Percentiles rank a stretch among this genome's conserved stretches.
Evolutionary conservation across 2,329 filamentous ascomycete species (phyloP).

Genomic region (Aspergillus tanneri): DNA sequence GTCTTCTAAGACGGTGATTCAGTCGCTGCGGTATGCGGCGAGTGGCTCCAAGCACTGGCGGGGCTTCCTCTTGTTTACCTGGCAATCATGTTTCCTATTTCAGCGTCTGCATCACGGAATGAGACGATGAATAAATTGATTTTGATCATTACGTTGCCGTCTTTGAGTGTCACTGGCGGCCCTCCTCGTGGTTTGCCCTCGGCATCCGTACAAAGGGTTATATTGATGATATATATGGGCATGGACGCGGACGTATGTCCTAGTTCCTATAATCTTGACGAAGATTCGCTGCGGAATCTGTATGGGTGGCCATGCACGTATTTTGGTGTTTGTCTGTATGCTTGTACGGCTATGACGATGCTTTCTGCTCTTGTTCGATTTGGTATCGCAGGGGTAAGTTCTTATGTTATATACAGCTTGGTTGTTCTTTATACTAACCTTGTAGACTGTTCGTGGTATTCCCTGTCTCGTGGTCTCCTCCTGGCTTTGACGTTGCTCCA

Average conservation of each 20-base stretch:
- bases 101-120: slow-evolving; percentile 12
- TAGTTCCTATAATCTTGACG: too few relatives aligned
- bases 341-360: slow-evolving; percentile 7
- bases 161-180: slow-evolving; percentile 10
- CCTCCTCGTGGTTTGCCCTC: slow-evolving; percentile 11
- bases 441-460: slow-evolving; percentile 7
- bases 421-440: background rate
- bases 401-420: background rate
- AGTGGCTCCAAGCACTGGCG: slow-evolving; percentile 8
- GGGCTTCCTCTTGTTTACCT: slow-evolving; percentile 3
- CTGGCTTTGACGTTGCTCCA: slow-evolving; percentile 8
- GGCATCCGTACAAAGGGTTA: slow-evolving; percentile 7
- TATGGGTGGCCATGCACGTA: slow-evolving; percentile 7
- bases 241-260: background rate
- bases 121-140: slow-evolving; percentile 1
- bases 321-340: slow-evolving; percentile 15
- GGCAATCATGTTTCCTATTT: slow-evolving; percentile 17
- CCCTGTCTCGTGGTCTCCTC: slow-evolving; percentile 6
- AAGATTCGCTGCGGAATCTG: slow-evolving; percentile 4
- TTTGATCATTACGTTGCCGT: slow-evolving; percentile 2
- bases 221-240: background rate
- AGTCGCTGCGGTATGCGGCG: background rate
- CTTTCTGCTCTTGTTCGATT: slow-evolving; percentile 6
- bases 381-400: slow-evolving; percentile 13
- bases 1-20: background rate